These are phyloP conservation scores for Diplotaxis tenuifolia DNA, from an alignment of 345 rosid genomes.

Conservation along the genomic window DNA sequence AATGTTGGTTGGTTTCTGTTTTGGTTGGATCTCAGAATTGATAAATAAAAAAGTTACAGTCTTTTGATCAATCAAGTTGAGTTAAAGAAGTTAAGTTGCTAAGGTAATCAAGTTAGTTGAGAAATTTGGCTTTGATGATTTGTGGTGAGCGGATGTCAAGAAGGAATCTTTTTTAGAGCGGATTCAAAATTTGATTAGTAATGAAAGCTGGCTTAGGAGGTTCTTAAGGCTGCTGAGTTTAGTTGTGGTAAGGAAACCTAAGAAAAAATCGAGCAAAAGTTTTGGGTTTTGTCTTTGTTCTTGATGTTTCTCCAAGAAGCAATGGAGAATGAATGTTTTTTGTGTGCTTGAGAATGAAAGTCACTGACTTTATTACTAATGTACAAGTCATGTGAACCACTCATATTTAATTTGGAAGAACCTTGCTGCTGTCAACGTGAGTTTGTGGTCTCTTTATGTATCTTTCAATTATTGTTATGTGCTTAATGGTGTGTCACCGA, in stretches of 20 bases:
- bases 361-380: not conserved
- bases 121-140: not conserved
- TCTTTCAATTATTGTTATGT: not conserved
- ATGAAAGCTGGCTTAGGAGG: not conserved
- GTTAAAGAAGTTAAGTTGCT: not conserved
- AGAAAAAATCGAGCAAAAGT: not conserved
- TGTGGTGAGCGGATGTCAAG: not conserved
- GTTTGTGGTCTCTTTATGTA: conserved; percentile 20
- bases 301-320: not conserved
- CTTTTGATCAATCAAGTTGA: not conserved
- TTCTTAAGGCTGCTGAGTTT: not conserved
- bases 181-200: not conserved
- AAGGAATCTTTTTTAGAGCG: not conserved
- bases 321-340: too few relatives aligned
- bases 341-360: not conserved
- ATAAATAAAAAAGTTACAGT: not conserved
- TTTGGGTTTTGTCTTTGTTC: not conserved
- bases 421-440: conserved; percentile 65
- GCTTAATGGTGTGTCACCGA: conserved; percentile 2
- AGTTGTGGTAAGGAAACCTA: not conserved
- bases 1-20: not conserved
- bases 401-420: conserved; percentile 96
- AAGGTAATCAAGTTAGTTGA: not conserved
- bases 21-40: not conserved
- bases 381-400: conserved; percentile 87